Base-by-base conservation (phyloP, 345 rosid genomes). In the Bruguiera gymnorhiza region DNA sequence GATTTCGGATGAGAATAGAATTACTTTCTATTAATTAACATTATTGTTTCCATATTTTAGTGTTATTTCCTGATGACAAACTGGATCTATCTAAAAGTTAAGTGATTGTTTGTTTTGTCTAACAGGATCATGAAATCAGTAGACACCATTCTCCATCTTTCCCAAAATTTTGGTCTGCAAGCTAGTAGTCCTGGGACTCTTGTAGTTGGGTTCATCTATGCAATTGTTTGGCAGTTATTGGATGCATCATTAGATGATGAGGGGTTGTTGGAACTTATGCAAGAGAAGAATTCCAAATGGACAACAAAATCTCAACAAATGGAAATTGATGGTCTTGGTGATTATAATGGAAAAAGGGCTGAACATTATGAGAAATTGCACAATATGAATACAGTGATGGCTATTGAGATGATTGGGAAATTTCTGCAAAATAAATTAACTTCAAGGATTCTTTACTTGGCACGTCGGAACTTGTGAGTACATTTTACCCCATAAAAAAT, bases 211-310 rank as follows among this genome's bases (percentile, higher is more conserved):
- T 95, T 85, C 83, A 77, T 95, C 78, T 95, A 83, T 82, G 89
- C 87, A 70, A 76, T 78, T 74, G 87, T 88, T 60, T 95, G 89
- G 86, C 92, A 92, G 73, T 84, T 95, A 67, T 81, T 95, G 77
- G 98, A 95, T 82, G 98, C 94, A 65, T 90, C 97, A 53, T 72
- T 95, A 69, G 96, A 86, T 63, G 99, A 92, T 65, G 98, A 95
- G 86, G 92, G 96, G 39, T 81, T 95, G 81, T 76, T 92, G 76
- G 96, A 90, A 63, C 84, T 82, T 72, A 82, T 86, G 50, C 76
- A 86, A 65, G 87, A 87, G 70, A 86, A 80, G 81, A 83, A 71
- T 43, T 85, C 90, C 46, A 77, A 71, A 69, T 95, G 99, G 98
- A 76, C 79, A 65, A 69, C 78, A 54, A 75, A 70, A 59, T 72